These are phyloP conservation scores for Fusarium luffae DNA, from an alignment of 2,329 filamentous ascomycete genomes.

Conservation along the genomic window DNA sequence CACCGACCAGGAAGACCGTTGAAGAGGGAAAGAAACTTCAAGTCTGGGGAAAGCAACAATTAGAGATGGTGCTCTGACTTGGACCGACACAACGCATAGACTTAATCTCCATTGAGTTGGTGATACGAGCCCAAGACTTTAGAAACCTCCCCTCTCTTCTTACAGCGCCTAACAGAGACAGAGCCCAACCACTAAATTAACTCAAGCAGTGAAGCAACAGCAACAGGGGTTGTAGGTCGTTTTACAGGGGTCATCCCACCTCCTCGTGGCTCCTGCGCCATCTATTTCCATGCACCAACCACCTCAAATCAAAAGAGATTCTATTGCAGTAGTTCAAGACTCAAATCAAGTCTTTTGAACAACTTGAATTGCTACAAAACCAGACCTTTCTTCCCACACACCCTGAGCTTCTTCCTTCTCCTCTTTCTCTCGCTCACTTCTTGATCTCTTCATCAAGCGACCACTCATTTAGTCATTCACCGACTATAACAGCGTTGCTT, in stretches of 20 bases:
- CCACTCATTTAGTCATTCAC: conserved; percentile 1
- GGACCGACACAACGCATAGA: neutral
- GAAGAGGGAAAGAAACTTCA: neutral
- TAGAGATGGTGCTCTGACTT: neutral
- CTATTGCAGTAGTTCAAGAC: conserved; percentile 3
- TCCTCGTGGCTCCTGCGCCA: conserved; percentile 36
- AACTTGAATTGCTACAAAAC: conserved; percentile 31
- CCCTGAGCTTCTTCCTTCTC: conserved; percentile 2
- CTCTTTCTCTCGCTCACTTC: neutral
- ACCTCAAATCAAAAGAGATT: conserved; percentile 9
- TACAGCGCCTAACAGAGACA: conserved; percentile 1
- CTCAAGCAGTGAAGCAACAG: conserved; percentile 11
- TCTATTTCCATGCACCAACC: conserved; percentile 38
- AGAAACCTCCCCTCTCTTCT: neutral
- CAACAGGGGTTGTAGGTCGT: conserved; percentile 10
- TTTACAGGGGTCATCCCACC: conserved; percentile 30
- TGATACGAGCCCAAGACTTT: neutral
- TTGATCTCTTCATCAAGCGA: conserved; percentile 10
- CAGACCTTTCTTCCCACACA: conserved; percentile 24
- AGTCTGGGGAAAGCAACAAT: conserved; percentile 9
- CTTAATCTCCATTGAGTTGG: conserved; percentile 15
- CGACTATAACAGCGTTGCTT: conserved; percentile 4
- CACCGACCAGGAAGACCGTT: conserved; percentile 6
- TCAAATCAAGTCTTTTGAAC: conserved; percentile 10
- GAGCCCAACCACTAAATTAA: conserved; percentile 33